These are phyloP conservation scores for Citrullus amarus DNA, from an alignment of 306 rosid genomes.

Conservation along the genomic window DNA sequence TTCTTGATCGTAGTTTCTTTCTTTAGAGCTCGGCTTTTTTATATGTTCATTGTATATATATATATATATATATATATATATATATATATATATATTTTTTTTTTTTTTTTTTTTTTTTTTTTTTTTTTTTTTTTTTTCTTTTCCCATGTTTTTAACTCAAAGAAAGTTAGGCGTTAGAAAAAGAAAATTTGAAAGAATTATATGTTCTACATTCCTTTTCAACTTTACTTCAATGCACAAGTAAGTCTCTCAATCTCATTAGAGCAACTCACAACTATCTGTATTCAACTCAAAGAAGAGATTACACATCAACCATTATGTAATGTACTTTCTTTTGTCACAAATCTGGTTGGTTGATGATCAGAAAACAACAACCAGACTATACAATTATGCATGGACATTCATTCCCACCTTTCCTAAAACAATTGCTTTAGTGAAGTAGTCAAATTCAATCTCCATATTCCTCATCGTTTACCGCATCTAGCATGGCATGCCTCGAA, in stretches of 20 bases:
- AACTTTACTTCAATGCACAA: neutral
- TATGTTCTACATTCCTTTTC: neutral
- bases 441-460: constrained; percentile 3
- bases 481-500: neutral
- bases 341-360: constrained; percentile 3
- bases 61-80: too few species aligned
- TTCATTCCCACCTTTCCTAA: neutral
- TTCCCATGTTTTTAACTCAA: too few species aligned
- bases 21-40: too few species aligned
- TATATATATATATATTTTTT: too few species aligned
- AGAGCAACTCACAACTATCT: constrained; percentile 1
- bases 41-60: too few species aligned
- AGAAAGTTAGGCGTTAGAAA: too few species aligned
- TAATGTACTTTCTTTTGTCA: neutral
- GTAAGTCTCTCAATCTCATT: neutral
- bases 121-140: too few species aligned
- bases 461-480: neutral
- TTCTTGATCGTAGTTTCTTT: too few species aligned
- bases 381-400: neutral
- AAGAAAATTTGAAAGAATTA: neutral
- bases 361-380: constrained; percentile 4
- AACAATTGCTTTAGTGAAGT: neutral
- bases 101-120: too few species aligned
- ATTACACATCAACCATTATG: constrained; percentile 3
- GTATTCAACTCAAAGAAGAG: neutral